Conservation (phyloP, 768 basidiomycete species). For the Tephrocybe sp. region DNA sequence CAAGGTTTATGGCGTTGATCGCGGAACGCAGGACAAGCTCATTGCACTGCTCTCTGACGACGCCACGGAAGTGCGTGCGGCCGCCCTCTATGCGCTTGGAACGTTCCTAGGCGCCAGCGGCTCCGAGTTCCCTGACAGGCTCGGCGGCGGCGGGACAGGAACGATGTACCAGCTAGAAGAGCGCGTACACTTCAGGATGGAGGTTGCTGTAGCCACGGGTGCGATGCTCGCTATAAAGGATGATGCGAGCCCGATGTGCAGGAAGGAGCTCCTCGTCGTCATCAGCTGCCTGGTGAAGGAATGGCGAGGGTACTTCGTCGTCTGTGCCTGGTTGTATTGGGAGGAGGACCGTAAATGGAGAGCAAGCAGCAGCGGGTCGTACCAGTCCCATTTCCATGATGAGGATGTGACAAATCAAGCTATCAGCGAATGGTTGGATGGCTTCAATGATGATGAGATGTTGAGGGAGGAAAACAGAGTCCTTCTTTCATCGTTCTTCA, state of each 20-base stretch:
- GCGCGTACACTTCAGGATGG: slow-evolving; percentile 81
- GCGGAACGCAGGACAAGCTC: slow-evolving; percentile 79
- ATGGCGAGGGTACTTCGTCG: slow-evolving; percentile 94
- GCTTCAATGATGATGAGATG: slow-evolving; percentile 63
- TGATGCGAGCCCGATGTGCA: slow-evolving; percentile 94
- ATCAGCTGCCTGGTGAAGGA: slow-evolving; percentile 94
- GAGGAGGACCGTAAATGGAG: slow-evolving; percentile 82
- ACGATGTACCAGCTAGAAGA: slow-evolving; percentile 77
- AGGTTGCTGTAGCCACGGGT: slow-evolving; percentile 89
- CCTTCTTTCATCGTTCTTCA: slow-evolving; percentile 89
- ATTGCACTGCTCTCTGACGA: slow-evolving; percentile 80
- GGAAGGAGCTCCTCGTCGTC: slow-evolving; percentile 90
- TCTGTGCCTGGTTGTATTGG: slow-evolving; percentile 96
- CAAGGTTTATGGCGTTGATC: slow-evolving; percentile 79
- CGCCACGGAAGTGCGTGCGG: slow-evolving; percentile 90
- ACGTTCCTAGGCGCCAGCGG: slow-evolving; percentile 93
- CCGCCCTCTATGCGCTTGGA: slow-evolving; percentile 87
- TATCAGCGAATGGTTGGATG: slow-evolving; percentile 76
- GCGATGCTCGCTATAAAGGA: slow-evolving; percentile 87
- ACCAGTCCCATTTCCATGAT: slow-evolving; percentile 40
- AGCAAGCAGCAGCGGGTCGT: slow-evolving; percentile 33
- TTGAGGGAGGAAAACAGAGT: slow-evolving; percentile 78
- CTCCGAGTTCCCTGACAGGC: slow-evolving; percentile 60
- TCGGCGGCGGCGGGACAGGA: slow-evolving; percentile 84
- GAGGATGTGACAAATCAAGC: slow-evolving; percentile 77